These are phyloP conservation scores for Nitzschia sp. DNA, from an alignment of 108 stramenopile genomes.

Conservation along the genomic window DNA sequence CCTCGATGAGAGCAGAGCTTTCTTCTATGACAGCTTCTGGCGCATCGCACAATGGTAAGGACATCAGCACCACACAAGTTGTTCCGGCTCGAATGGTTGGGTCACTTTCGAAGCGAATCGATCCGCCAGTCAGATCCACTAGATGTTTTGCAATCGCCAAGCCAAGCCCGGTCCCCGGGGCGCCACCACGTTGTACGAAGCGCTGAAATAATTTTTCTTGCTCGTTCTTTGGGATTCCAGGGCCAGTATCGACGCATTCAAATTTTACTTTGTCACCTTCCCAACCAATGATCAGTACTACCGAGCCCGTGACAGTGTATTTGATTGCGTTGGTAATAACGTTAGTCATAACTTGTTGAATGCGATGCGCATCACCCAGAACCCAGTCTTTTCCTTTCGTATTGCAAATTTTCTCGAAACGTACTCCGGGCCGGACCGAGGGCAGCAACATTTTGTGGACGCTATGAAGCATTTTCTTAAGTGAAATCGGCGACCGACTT, in stretches of 20 bases:
- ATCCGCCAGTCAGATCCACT: constrained; percentile 59
- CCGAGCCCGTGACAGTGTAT: constrained; percentile 62
- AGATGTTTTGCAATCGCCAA: constrained; percentile 76
- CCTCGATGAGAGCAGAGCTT: constrained; percentile 34
- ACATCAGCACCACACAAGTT: constrained; percentile 57
- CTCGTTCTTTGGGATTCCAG: constrained; percentile 74
- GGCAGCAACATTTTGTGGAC: constrained; percentile 65
- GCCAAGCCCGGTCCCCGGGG: constrained; percentile 77
- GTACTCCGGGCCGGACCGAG: constrained; percentile 47
- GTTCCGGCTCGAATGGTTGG: constrained; percentile 62
- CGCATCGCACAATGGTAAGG: constrained; percentile 44
- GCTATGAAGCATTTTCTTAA: constrained; percentile 26
- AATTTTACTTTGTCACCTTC: constrained; percentile 40
- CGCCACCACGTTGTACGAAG: constrained; percentile 73
- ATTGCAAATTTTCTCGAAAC: constrained; percentile 28
- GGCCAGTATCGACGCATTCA: constrained; percentile 73
- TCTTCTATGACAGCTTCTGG: constrained; percentile 31
- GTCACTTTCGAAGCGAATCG: constrained; percentile 61
- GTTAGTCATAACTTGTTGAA: constrained; percentile 73
- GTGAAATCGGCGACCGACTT: constrained; percentile 30
- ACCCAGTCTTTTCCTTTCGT: constrained; percentile 48
- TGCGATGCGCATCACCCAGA: constrained; percentile 61
- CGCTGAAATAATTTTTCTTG: constrained; percentile 72
- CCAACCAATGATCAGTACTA: constrained; percentile 47
- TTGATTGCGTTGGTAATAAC: constrained; percentile 76